Conservation (phyloP, 306 rosid genomes). For the Castanospermum australe region DNA sequence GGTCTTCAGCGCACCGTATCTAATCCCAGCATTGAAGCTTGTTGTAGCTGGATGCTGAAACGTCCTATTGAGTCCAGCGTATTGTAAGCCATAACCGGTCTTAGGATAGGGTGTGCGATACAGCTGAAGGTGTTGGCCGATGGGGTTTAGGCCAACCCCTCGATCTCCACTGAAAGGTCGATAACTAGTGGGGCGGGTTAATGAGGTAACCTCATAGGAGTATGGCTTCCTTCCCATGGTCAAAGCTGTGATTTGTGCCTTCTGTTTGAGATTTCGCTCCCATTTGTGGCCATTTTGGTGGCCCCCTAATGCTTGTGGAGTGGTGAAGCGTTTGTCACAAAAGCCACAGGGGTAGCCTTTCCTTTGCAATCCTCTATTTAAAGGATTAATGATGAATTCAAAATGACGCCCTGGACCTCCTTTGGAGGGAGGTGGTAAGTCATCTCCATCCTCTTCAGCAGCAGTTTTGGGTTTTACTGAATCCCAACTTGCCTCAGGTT, state of each 20-base stretch:
- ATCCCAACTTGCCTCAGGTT: background rate
- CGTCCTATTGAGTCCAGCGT: background rate
- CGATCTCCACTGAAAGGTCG: background rate
- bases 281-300: constrained; percentile 1
- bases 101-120: too few species aligned
- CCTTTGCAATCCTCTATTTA: background rate
- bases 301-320: constrained; percentile 19
- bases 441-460: background rate
- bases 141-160: background rate
- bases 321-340: background rate
- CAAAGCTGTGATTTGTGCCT: background rate
- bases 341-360: background rate
- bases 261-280: background rate
- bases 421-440: background rate
- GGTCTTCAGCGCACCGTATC: background rate
- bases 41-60: background rate
- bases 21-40: background rate
- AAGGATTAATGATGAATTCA: background rate
- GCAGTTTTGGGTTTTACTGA: too few species aligned
- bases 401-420: background rate
- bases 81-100: background rate
- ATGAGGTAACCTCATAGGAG: background rate
- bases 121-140: background rate
- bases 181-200: background rate
- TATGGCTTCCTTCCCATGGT: background rate